These are phyloP conservation scores for Lactarius pseudohatsudake DNA, from an alignment of 768 basidiomycete species.

Conservation along the genomic window DNA sequence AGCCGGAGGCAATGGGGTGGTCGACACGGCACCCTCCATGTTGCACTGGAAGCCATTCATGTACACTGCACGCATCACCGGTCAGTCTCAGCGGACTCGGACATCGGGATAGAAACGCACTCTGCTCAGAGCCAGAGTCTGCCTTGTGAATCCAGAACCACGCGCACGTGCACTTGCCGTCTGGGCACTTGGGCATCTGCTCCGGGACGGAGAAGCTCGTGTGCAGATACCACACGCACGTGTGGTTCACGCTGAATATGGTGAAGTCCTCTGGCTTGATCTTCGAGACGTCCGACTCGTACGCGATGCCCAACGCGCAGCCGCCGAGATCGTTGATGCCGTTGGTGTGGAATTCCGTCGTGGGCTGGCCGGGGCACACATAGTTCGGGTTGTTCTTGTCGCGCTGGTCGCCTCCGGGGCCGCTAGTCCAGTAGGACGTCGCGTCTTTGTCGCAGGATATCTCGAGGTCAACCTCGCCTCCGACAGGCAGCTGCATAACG, in stretches of 20 bases:
- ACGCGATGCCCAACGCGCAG: constrained; percentile 46
- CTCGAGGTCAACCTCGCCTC: constrained; percentile 30
- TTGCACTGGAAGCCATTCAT: constrained; percentile 45
- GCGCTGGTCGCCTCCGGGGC: constrained; percentile 32
- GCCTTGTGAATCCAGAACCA: constrained; percentile 43
- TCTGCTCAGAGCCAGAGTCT: constrained; percentile 40
- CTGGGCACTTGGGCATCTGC: constrained; percentile 44
- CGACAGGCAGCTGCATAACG: constrained; percentile 38
- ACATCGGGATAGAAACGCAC: constrained; percentile 30
- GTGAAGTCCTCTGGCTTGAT: constrained; percentile 45
- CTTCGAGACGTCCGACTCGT: constrained; percentile 39
- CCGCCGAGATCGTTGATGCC: constrained; percentile 37
- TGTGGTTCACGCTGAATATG: constrained; percentile 45
- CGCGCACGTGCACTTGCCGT: constrained; percentile 46
- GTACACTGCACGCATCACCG: constrained; percentile 33
- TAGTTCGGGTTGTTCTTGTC: constrained; percentile 27
- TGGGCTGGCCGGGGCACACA: constrained; percentile 31
- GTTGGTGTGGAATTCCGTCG: constrained; percentile 35
- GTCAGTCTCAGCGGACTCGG: neutral
- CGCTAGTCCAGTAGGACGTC: constrained; percentile 32
- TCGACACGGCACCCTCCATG: constrained; percentile 36
- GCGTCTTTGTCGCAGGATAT: constrained; percentile 38
- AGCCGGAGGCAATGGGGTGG: constrained; percentile 36
- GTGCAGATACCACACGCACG: constrained; percentile 43
- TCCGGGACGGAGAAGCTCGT: constrained; percentile 45